Percentiles rank a stretch among this genome's conserved stretches.
Evolutionary conservation across 805 yeast species (phyloP).

Genomic region (Myxozyma neglecta): DNA sequence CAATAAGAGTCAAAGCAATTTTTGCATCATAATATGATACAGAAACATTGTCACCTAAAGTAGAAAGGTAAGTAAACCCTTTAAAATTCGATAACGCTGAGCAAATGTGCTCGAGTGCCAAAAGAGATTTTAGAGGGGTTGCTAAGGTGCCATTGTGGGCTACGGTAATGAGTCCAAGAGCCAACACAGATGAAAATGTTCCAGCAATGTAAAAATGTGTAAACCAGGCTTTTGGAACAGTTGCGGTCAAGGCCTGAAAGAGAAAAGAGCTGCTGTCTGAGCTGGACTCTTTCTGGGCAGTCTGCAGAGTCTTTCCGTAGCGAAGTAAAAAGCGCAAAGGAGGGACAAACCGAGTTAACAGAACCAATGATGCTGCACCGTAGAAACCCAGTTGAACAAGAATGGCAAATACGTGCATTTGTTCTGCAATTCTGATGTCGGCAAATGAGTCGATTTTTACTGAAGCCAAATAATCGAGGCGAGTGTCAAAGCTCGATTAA

Average conservation of each 20-base stretch:
- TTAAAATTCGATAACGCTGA: background rate
- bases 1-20: conserved; percentile 2
- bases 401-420: conserved; percentile 14
- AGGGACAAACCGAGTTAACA: conserved; percentile 7
- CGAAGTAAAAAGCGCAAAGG: conserved; percentile 9
- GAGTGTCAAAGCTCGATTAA: background rate
- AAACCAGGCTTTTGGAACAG: conserved; percentile 41
- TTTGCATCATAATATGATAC: conserved; percentile 1
- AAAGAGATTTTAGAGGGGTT: background rate
- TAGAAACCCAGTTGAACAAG: conserved; percentile 7
- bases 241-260: conserved; percentile 4
- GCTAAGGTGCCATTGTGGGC: background rate
- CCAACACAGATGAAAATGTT: background rate
- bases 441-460: background rate
- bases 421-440: background rate
- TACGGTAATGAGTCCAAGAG: conserved; percentile 1
- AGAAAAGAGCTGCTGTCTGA: background rate
- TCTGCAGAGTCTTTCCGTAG: conserved; percentile 22
- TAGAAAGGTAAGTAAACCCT: background rate
- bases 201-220: conserved; percentile 39
- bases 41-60: background rate
- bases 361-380: conserved; percentile 9
- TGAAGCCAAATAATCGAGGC: background rate
- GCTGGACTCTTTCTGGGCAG: background rate
- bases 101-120: background rate